Base-by-base conservation (phyloP, 2,329 filamentous ascomycete species). In the Nemania sp. region DNA sequence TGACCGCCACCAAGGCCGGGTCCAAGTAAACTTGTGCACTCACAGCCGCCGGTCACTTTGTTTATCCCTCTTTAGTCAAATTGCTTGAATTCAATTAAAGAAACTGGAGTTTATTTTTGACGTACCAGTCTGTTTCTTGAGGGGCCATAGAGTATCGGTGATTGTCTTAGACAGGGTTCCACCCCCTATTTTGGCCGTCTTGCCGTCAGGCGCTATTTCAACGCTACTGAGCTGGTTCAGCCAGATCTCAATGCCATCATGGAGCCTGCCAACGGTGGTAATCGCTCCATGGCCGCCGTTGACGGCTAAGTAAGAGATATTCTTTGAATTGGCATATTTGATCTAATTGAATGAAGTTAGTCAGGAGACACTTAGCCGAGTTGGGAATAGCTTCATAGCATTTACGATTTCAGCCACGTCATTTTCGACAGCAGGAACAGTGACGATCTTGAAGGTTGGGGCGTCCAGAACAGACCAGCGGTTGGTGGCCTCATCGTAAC, bases 1-100 rank as follows among this genome's bases (percentile, higher is more conserved):
- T 82, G 77, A 3, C 83, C 81, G 49, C 83, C 83, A 2, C 83
- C 82, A 0, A 86, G 74, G 0, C 71, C 79, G 0, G 79, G 80
- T 0, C 76, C 78, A 1, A 78, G 57, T 34, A 72, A 14, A 46
- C 77, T 73, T 23, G 75, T 73, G 57, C 77, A 80, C 60, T 78
- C 76, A 56, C 77, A 80, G 1, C 63, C 67, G 47, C 74, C 75
- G 5, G 73, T 77, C 3, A 74, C 73, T 66, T n/a, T n/a, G 20
- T 6, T 28, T 31, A 15, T 24, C 19, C n/a, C n/a, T 43, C 12
- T 7, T 39, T 40, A 34, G 24, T 4, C 6, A 33, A 6, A 4
- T 3, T 17, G 14, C 9, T 14, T 19, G 8, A 14, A 20, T 30
- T n/a, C n/a, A n/a, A n/a, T n/a, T n/a, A n/a, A n/a, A n/a, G 19